Evolutionary conservation across 2,329 filamentous ascomycete genomes (phyloP), one percentile per base, ranked within the genome.

Genomic region (Fusarium dlaminii): DNA sequence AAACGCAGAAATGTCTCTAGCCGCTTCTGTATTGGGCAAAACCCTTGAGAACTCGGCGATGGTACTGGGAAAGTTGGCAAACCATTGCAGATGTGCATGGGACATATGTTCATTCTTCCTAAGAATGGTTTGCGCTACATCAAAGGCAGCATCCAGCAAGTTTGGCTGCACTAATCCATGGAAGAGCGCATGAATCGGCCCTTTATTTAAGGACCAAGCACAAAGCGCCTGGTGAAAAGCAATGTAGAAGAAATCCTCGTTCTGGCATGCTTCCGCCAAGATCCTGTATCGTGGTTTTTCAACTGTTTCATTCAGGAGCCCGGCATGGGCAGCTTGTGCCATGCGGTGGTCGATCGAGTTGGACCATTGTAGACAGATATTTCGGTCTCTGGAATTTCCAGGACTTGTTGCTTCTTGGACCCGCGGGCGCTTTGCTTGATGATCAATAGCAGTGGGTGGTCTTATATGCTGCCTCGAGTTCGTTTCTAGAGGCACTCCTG

Each of bases 201-300:
- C 68, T 18, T 57, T 75, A 24, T 83, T 79, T 7, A 82, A 64
- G 8, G 85, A 86, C 86, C 88, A 89, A 27, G 87, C 77, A 77
- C 90, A 93, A 79, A 90, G 91, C 5, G 92, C 67, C 77, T 93
- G 91, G 77, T 93, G 92, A 18, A 93, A 79, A 11, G 87, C 84
- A 56, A 94, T 75, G 78, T 92, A 95, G 77, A 93, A 89, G 52
- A 84, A 70, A 79, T 95, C 93, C 9, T 86, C 80, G 1, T 79
- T 75, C 4, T 70, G 48, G 72, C 90, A 92, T 3, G 92, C 92
- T 30, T 89, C 83, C 32, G 73, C 77, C 18, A 95, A 82, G 13
- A 93, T 84, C n/a, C 79, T 72, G 39, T 90, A 83, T 36, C 92
- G 86, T 30, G 83, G 83, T 49, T 78, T 76, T 67, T 89, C 88